phyloP scores from a whole-genome alignment of 2,329 filamentous ascomycete genomes.

The Aureobasidium subglaciale region DNA sequence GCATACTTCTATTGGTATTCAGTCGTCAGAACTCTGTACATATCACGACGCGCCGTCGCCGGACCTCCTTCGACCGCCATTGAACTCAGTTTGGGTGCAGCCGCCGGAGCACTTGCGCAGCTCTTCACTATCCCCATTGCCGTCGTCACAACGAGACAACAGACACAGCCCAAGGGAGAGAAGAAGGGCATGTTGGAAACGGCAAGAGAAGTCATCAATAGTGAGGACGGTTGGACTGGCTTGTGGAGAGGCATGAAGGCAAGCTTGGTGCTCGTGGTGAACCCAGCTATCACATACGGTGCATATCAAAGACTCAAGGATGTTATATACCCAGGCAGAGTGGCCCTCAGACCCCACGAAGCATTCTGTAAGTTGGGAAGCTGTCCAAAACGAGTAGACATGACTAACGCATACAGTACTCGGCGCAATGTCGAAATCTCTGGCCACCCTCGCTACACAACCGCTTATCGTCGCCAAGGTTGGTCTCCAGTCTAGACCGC shows the following conservation, averaged over 20 bases:
- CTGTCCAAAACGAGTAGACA: too few species aligned
- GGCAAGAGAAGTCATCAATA: slow-evolving; percentile 78
- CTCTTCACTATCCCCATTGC: slow-evolving; percentile 94
- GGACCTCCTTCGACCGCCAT: slow-evolving; percentile 67
- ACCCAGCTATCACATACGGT: slow-evolving; percentile 95
- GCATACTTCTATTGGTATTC: slow-evolving; percentile 99
- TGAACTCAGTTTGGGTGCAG: slow-evolving; percentile 77
- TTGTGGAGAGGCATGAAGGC: slow-evolving; percentile 95
- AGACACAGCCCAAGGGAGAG: slow-evolving; percentile 79
- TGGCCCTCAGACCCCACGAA: slow-evolving; percentile 71
- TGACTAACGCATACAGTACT: slow-evolving; percentile 52
- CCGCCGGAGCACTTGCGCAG: slow-evolving; percentile 85
- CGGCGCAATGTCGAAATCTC: slow-evolving; percentile 83
- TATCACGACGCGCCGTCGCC: slow-evolving; percentile 38
- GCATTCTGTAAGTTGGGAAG: slow-evolving; percentile 69
- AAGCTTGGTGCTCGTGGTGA: slow-evolving; percentile 89
- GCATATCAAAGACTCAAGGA: slow-evolving; percentile 86
- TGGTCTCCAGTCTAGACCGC: slow-evolving; percentile 87
- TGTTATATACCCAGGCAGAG: slow-evolving; percentile 67
- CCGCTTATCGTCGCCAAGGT: slow-evolving; percentile 97
- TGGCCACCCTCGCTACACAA: slow-evolving; percentile 88
- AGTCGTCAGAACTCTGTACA: slow-evolving; percentile 73
- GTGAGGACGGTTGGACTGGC: slow-evolving; percentile 81
- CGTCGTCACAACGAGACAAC: slow-evolving; percentile 90
- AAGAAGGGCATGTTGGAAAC: slow-evolving; percentile 83